These are phyloP conservation scores for Iodosphaeria phyllophila DNA, from an alignment of 2,329 filamentous ascomycete genomes.

Conservation along the genomic window DNA sequence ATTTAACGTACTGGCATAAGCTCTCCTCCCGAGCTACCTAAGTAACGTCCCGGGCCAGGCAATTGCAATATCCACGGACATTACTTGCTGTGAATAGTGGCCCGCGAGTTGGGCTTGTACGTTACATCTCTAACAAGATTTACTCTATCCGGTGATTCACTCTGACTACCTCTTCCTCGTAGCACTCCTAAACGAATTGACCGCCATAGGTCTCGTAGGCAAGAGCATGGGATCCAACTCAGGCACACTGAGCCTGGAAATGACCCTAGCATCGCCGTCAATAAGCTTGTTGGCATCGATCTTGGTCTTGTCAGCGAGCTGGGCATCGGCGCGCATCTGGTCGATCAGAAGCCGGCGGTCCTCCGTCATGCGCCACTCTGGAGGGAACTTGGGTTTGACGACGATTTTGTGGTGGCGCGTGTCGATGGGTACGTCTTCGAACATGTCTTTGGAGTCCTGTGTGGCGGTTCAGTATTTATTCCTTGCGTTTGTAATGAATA, in stretches of 20 bases:
- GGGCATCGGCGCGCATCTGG: slow-evolving; percentile 31
- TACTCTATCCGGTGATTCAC: not conserved
- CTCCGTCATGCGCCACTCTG: slow-evolving; percentile 63
- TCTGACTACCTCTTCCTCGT: not conserved
- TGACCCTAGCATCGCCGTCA: slow-evolving; percentile 33
- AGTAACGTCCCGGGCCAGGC: no score
- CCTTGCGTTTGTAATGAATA: not conserved
- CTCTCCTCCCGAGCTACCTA: no score
- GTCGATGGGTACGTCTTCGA: slow-evolving; percentile 79
- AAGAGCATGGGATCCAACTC: slow-evolving; percentile 1
- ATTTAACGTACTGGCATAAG: no score
- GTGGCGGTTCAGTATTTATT: not conserved
- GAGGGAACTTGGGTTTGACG: slow-evolving; percentile 52
- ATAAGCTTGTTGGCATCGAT: slow-evolving; percentile 35
- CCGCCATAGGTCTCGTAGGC: no score
- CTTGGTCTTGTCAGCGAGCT: slow-evolving; percentile 34
- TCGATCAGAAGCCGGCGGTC: slow-evolving; percentile 48
- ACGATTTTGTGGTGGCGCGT: slow-evolving; percentile 65
- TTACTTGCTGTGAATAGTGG: no score
- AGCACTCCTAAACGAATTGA: no score
- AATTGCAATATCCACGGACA: no score
- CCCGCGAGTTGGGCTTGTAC: no score
- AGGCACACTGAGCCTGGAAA: slow-evolving; percentile 14
- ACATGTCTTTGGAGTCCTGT: slow-evolving; percentile 57
- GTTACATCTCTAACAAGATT: not conserved